A percentile compares a stretch with the other conserved stretches of the same genome.
Evolutionary conservation across 768 basidiomycete genomes (phyloP).

Genomic region (Lactarius evosmus): DNA sequence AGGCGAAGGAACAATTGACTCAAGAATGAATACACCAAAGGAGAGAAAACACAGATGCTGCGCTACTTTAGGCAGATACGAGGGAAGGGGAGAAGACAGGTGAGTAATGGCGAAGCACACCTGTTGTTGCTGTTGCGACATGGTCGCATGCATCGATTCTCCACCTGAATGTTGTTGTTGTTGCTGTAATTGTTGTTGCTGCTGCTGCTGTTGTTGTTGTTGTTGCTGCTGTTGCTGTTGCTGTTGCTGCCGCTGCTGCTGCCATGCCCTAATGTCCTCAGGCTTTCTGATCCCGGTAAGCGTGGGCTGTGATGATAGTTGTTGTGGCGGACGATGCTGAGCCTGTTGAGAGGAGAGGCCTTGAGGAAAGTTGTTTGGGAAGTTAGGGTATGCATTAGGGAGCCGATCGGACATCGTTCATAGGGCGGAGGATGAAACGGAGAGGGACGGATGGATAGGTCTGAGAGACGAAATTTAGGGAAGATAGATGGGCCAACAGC

Average conservation of each 20-base stretch:
- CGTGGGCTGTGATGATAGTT: slow-evolving; percentile 17
- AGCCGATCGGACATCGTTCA: slow-evolving; percentile 29
- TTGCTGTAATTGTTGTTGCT: slow-evolving; percentile 17
- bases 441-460: slow-evolving; percentile 18
- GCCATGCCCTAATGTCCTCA: slow-evolving; percentile 21
- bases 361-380: slow-evolving; percentile 24
- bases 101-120: slow-evolving; percentile 11
- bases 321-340: slow-evolving; percentile 21
- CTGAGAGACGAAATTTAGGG: slow-evolving; percentile 5
- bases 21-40: neutral
- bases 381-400: slow-evolving; percentile 24
- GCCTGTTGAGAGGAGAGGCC: slow-evolving; percentile 22
- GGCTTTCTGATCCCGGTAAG: slow-evolving; percentile 24
- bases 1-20: neutral
- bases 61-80: slow-evolving; percentile 2
- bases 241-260: slow-evolving; percentile 19
- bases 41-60: neutral
- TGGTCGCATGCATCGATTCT: slow-evolving; percentile 17
- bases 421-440: slow-evolving; percentile 23
- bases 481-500: neutral
- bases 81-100: neutral
- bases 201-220: slow-evolving; percentile 15
- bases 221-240: slow-evolving; percentile 21
- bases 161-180: slow-evolving; percentile 22
- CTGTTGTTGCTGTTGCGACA: slow-evolving; percentile 16